Evolutionary conservation across 805 yeast genomes (phyloP).

Genomic region (Kuraishia ogatae): DNA sequence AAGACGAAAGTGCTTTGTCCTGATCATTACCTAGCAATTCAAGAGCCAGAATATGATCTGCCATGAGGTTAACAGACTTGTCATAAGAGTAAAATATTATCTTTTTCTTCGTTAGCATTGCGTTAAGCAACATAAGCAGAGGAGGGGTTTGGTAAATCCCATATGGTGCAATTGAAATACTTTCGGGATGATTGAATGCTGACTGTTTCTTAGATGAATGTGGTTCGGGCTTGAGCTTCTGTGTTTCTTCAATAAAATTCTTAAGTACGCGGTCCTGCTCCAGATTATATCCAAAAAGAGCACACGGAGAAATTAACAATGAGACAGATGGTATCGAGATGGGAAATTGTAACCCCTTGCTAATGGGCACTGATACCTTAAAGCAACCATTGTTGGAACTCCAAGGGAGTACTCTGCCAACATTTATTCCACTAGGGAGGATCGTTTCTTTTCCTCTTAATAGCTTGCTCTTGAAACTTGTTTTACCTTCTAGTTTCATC

Average conservation of each 20-base stretch:
- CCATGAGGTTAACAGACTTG: constrained; percentile 34
- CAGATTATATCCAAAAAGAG: constrained; percentile 22
- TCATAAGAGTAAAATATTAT: constrained; percentile 30
- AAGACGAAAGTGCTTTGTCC: constrained; percentile 8
- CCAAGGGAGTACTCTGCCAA: neutral
- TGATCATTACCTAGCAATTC: constrained; percentile 32
- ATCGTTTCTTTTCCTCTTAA: neutral
- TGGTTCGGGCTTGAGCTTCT: neutral
- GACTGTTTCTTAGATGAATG: neutral
- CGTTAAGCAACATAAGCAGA: constrained; percentile 36
- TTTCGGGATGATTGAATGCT: neutral
- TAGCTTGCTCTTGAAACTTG: neutral
- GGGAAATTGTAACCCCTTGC: constrained; percentile 19
- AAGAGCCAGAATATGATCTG: constrained; percentile 34
- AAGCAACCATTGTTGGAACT: neutral
- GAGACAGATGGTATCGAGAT: constrained; percentile 16
- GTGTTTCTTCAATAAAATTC: constrained; percentile 7
- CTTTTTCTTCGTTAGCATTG: constrained; percentile 37
- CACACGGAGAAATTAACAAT: constrained; percentile 14
- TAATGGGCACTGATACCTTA: constrained; percentile 1
- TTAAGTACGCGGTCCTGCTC: constrained; percentile 17
- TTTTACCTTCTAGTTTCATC: neutral
- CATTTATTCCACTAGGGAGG: neutral
- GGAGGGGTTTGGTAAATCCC: constrained; percentile 26
- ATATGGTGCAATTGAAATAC: constrained; percentile 6